These are phyloP conservation scores for Centella asiatica DNA, from an alignment of 129 eudicot genomes.

Conservation along the genomic window DNA sequence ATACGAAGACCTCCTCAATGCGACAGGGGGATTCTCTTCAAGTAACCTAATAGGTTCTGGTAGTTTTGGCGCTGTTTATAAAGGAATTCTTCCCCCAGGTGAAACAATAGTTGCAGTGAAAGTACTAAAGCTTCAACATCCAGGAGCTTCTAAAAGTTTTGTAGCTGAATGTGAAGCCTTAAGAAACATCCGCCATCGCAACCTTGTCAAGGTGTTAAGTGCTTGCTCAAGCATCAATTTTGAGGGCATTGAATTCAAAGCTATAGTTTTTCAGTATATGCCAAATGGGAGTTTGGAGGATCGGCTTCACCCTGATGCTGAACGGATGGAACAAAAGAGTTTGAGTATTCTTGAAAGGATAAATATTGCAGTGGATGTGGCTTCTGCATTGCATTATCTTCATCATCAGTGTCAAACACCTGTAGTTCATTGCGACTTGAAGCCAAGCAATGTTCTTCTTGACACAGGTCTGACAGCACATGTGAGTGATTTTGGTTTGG, in stretches of 20 bases:
- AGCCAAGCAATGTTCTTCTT: slow-evolving; percentile 18
- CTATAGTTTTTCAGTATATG: neutral
- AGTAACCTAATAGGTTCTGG: neutral
- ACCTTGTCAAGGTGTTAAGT: slow-evolving; percentile 4
- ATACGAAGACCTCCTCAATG: neutral
- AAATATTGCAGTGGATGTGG: slow-evolving; percentile 15
- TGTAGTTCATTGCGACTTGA: slow-evolving; percentile 14
- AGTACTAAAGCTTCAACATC: neutral
- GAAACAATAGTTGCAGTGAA: neutral
- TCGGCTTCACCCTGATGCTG: neutral
- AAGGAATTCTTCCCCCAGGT: neutral
- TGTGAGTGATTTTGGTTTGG: slow-evolving; percentile 19
- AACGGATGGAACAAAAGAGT: neutral
- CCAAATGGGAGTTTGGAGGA: slow-evolving; percentile 2
- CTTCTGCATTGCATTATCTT: slow-evolving; percentile 16
- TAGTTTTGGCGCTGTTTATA: slow-evolving; percentile 4
- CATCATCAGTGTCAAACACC: slow-evolving; percentile 16
- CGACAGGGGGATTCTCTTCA: neutral
- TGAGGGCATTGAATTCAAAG: neutral
- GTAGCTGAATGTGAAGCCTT: slow-evolving; percentile 5
- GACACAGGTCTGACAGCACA: slow-evolving; percentile 12
- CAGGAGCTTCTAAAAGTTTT: slow-evolving; percentile 4
- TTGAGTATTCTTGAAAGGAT: slow-evolving; percentile 1
- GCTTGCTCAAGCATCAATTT: slow-evolving; percentile 4
- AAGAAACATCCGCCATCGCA: neutral